Conservation (phyloP, 306 rosid genomes). For the Alnus glutinosa region DNA sequence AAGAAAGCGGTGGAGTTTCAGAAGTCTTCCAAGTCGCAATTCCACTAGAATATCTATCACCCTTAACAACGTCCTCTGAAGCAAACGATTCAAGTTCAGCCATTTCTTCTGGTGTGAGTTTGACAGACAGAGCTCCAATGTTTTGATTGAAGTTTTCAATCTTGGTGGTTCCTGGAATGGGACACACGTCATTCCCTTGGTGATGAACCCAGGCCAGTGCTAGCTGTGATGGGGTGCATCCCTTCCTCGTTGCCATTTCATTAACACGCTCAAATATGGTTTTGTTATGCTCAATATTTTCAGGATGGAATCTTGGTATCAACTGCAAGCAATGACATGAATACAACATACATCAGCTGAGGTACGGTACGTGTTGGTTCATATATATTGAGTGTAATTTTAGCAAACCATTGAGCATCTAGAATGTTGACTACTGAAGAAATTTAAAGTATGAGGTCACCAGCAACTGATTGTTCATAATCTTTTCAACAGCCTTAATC, state of each 20-base stretch:
- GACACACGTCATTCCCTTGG: conserved; percentile 65
- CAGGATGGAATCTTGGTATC: conserved; percentile 51
- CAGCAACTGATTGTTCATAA: too few relatives aligned
- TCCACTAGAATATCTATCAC: conserved; percentile 29
- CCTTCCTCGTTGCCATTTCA: conserved; percentile 59
- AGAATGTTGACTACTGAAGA: too few relatives aligned
- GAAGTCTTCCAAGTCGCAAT: conserved; percentile 36
- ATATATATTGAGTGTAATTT: too few relatives aligned
- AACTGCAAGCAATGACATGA: conserved; percentile 25
- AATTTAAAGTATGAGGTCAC: too few relatives aligned
- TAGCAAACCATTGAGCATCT: background rate
- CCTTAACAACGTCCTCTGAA: conserved; percentile 44
- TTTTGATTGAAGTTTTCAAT: conserved; percentile 58
- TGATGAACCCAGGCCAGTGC: conserved; percentile 71
- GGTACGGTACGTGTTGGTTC: background rate
- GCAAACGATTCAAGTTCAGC: conserved; percentile 57
- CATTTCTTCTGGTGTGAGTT: conserved; percentile 59
- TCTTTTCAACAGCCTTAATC: conserved; percentile 33
- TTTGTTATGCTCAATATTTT: conserved; percentile 61
- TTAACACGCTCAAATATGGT: conserved; percentile 53
- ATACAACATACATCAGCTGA: background rate
- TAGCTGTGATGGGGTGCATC: conserved; percentile 61
- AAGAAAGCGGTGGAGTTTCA: conserved; percentile 58
- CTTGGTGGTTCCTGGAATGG: conserved; percentile 83
- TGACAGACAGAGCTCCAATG: conserved; percentile 57